Conservation (phyloP, 192 early-diverging fungal species). For the Martensiomyces pterosporus region DNA sequence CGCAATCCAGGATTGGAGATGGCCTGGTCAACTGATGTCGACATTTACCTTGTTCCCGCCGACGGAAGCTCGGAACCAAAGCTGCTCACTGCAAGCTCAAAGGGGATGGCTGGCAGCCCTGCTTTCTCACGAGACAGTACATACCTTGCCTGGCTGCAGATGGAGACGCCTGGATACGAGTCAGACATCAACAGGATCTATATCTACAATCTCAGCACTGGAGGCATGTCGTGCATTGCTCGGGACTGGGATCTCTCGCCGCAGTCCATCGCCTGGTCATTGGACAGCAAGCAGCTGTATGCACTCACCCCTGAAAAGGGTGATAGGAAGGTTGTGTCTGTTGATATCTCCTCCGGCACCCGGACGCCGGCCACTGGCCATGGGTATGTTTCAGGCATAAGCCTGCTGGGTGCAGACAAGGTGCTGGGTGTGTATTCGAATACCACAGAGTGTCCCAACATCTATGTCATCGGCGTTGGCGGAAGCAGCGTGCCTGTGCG, state of each 20-base stretch:
- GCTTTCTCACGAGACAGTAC: slow-evolving; percentile 55
- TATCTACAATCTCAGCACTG: slow-evolving; percentile 19
- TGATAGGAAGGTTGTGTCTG: slow-evolving; percentile 37
- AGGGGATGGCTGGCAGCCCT: slow-evolving; percentile 52
- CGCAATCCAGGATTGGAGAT: slow-evolving; percentile 48
- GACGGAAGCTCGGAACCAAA: not conserved
- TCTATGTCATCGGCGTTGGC: slow-evolving; percentile 31
- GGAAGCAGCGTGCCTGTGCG: slow-evolving; percentile 16
- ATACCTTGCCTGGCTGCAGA: slow-evolving; percentile 63
- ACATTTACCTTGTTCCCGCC: slow-evolving; percentile 44
- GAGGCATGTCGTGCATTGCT: not conserved
- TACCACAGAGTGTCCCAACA: slow-evolving; percentile 35
- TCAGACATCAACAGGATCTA: slow-evolving; percentile 60
- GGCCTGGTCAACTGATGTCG: slow-evolving; percentile 64
- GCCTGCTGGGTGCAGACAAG: slow-evolving; percentile 11
- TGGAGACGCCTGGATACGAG: slow-evolving; percentile 62
- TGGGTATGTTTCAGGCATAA: slow-evolving; percentile 16
- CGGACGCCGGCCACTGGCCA: slow-evolving; percentile 28
- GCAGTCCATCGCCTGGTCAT: slow-evolving; percentile 37
- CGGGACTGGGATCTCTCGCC: slow-evolving; percentile 45
- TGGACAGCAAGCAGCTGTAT: slow-evolving; percentile 42
- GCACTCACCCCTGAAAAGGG: slow-evolving; percentile 61
- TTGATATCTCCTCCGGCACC: slow-evolving; percentile 28
- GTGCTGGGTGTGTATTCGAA: slow-evolving; percentile 49
- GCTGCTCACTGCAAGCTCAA: slow-evolving; percentile 37